Evolutionary conservation across 306 rosid species (phyloP).

Genomic region (Prunus davidiana): DNA sequence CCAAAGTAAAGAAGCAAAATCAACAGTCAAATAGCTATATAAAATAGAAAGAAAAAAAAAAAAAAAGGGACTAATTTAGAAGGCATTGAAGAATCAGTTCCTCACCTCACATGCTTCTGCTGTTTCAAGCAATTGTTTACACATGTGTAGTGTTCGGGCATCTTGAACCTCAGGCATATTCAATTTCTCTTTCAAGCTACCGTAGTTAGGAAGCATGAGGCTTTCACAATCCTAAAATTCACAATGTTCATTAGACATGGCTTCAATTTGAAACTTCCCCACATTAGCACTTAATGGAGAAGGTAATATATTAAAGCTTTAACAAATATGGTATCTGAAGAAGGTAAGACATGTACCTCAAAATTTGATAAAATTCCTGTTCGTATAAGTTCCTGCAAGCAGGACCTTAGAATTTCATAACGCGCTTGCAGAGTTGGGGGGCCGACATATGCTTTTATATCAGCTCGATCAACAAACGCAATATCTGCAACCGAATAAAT

Average conservation of each 20-base stretch:
- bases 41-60: no score
- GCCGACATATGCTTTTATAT: constrained; percentile 95
- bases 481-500: constrained; percentile 55
- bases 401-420: constrained; percentile 83
- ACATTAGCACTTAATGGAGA: not conserved
- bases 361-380: constrained; percentile 56
- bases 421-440: constrained; percentile 98
- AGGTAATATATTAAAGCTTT: not conserved
- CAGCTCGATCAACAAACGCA: constrained; percentile 98
- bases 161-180: constrained; percentile 41
- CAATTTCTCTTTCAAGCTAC: constrained; percentile 55
- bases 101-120: constrained; percentile 93
- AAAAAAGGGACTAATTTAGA: not conserved
- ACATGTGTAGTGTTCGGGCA: constrained; percentile 38
- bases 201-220: constrained; percentile 52
- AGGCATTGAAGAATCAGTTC: constrained; percentile 10
- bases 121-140: constrained; percentile 62
- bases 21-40: not conserved
- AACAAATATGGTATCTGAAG: constrained; percentile 3
- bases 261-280: constrained; percentile 18
- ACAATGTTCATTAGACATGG: constrained; percentile 25
- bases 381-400: constrained; percentile 74
- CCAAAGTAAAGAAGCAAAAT: not conserved
- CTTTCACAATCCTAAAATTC: constrained; percentile 49
- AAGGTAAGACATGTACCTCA: constrained; percentile 45